These are phyloP conservation scores for Paramecium tetraurelia DNA, from an alignment of 73 alveolate species.

Conservation along the genomic window DNA sequence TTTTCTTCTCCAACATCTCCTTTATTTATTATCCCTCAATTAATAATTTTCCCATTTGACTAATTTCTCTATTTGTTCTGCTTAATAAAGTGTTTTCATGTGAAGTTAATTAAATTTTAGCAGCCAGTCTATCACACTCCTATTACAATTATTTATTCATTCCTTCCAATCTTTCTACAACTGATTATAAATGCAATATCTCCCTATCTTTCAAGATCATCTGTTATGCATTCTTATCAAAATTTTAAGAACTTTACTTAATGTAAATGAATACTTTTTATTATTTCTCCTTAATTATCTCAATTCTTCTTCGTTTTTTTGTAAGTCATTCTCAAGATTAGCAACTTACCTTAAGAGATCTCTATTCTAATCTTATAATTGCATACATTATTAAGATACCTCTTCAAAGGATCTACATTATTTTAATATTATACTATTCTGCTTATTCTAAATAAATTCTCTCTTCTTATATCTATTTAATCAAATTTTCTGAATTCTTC, in stretches of 20 bases:
- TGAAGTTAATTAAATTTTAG: background rate
- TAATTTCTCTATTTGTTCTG: constrained; percentile 16
- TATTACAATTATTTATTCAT: background rate
- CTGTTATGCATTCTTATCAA: background rate
- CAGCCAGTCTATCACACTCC: background rate
- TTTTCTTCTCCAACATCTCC: constrained; percentile 21
- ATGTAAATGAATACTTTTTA: background rate
- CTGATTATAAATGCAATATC: background rate
- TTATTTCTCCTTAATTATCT: background rate
- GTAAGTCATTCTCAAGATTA: constrained; percentile 13
- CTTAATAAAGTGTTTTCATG: background rate
- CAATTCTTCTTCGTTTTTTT: constrained; percentile 5
- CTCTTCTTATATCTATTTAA: background rate
- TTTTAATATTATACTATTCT: background rate
- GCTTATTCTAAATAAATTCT: background rate
- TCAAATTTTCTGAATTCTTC: background rate
- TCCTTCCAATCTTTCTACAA: background rate
- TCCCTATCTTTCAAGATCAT: background rate
- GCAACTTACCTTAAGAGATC: constrained; percentile 21
- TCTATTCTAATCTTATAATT: constrained; percentile 33
- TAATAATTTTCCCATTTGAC: background rate
- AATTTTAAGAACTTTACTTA: background rate
- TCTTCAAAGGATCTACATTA: constrained; percentile 34
- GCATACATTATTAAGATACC: constrained; percentile 39
- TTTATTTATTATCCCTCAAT: constrained; percentile 24